phyloP scores from a whole-genome alignment of 1,139 yeast species.

The Wickerhamomyces sp. region DNA sequence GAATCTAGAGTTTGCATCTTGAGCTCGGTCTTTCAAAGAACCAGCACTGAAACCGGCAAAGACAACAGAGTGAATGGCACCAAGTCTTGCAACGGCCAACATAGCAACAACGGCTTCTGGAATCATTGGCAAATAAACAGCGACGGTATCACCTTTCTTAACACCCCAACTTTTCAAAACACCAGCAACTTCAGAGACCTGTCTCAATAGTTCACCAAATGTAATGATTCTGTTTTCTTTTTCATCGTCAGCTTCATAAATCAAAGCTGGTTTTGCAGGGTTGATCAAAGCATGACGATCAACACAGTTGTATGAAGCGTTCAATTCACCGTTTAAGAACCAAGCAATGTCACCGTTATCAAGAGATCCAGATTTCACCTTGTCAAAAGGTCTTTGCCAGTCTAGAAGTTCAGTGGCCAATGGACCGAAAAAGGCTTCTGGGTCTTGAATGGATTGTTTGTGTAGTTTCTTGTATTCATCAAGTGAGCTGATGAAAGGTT shows the following conservation, averaged over 20 bases:
- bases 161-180: constrained; percentile 85
- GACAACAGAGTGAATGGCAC: constrained; percentile 94
- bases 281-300: constrained; percentile 88
- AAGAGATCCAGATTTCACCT: constrained; percentile 70
- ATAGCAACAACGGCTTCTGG: constrained; percentile 92
- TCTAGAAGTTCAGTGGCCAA: constrained; percentile 71
- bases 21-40: constrained; percentile 84
- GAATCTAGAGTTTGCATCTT: constrained; percentile 83
- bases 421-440: constrained; percentile 80
- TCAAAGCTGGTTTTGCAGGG: constrained; percentile 86
- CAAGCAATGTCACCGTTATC: constrained; percentile 81
- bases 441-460: constrained; percentile 71
- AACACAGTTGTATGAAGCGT: constrained; percentile 93
- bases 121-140: constrained; percentile 95
- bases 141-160: constrained; percentile 91
- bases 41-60: constrained; percentile 98
- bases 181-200: constrained; percentile 86
- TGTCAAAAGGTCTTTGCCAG: constrained; percentile 82
- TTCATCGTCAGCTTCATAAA: constrained; percentile 95
- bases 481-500: constrained; percentile 42
- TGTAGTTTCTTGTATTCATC: constrained; percentile 75
- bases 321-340: constrained; percentile 91
- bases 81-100: constrained; percentile 91
- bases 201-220: constrained; percentile 79
- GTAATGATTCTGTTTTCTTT: constrained; percentile 68